Conservation (phyloP, 192 early-diverging fungal genomes). For the Umbelopsis isabellina region DNA sequence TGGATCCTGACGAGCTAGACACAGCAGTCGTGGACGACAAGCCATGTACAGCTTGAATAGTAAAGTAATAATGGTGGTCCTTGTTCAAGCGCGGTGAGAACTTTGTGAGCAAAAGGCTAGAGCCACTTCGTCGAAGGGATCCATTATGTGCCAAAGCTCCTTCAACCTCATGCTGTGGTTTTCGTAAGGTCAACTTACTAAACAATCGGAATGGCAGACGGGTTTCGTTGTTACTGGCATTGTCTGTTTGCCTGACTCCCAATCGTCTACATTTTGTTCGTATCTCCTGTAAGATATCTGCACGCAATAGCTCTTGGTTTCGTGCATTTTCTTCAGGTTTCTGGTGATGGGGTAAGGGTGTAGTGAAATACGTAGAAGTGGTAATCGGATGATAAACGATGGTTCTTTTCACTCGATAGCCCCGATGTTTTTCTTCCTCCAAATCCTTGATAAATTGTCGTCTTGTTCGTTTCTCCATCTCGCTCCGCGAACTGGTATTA, state of each 20-base stretch:
- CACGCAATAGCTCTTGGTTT: conserved; percentile 19
- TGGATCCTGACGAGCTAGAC: conserved; percentile 12
- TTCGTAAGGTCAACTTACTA: conserved; percentile 11
- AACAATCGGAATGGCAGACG: conserved; percentile 10
- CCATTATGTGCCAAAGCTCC: neutral
- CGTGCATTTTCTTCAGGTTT: conserved; percentile 24
- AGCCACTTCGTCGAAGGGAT: conserved; percentile 16
- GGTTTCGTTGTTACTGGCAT: neutral
- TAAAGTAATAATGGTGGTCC: conserved; percentile 21
- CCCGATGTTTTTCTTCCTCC: conserved; percentile 21
- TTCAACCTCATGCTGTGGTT: conserved; percentile 10
- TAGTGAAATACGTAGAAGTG: conserved; percentile 35
- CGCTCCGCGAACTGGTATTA: neutral
- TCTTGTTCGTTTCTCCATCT: conserved; percentile 18
- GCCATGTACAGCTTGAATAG: conserved; percentile 22
- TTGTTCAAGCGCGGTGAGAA: conserved; percentile 24
- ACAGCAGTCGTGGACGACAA: conserved; percentile 21
- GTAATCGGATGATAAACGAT: conserved; percentile 40
- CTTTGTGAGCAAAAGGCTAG: neutral
- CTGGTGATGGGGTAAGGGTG: conserved; percentile 13
- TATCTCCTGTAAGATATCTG: conserved; percentile 27
- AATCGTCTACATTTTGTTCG: conserved; percentile 17
- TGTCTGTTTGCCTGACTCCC: conserved; percentile 26
- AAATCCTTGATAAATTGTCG: conserved; percentile 28
- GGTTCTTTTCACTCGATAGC: conserved; percentile 15